These are phyloP conservation scores for Exobasidium cylindrosporum DNA, from an alignment of 1,284 basidiomycete species.

Conservation along the genomic window DNA sequence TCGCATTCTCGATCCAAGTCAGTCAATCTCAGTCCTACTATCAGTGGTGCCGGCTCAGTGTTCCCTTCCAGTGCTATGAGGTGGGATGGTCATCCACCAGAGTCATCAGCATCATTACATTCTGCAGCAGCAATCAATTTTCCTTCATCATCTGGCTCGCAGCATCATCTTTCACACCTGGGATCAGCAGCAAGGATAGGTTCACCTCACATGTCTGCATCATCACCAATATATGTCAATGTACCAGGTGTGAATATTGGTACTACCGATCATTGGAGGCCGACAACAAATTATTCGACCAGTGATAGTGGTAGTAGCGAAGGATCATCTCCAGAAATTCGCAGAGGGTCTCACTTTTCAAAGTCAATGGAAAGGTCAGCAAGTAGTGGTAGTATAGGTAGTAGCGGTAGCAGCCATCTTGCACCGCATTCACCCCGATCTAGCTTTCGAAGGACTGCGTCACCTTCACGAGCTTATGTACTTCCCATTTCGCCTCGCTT, in stretches of 20 bases:
- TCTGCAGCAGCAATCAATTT: background rate
- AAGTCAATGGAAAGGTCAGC: slow-evolving; percentile 4
- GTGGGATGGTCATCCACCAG: background rate
- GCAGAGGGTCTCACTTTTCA: background rate
- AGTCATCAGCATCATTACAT: background rate
- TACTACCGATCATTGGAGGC: background rate
- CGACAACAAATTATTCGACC: background rate
- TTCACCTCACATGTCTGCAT: background rate
- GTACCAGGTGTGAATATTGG: background rate
- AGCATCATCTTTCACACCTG: background rate
- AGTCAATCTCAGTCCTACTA: slow-evolving; percentile 19
- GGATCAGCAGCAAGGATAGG: background rate
- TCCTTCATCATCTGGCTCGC: background rate
- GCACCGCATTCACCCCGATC: slow-evolving; percentile 1
- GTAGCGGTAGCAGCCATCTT: background rate
- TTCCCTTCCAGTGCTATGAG: background rate
- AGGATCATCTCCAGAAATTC: background rate
- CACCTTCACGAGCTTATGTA: slow-evolving; percentile 30
- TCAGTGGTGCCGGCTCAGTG: slow-evolving; percentile 2
- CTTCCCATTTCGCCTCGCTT: slow-evolving; percentile 36
- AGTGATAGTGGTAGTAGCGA: slow-evolving; percentile 5
- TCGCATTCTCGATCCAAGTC: slow-evolving; percentile 17
- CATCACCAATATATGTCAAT: slow-evolving; percentile 6
- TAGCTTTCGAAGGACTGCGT: slow-evolving; percentile 18
- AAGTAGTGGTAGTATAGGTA: background rate